phyloP scores from a whole-genome alignment of 1,284 basidiomycete species.

The Moesziomyces antarcticus region DNA sequence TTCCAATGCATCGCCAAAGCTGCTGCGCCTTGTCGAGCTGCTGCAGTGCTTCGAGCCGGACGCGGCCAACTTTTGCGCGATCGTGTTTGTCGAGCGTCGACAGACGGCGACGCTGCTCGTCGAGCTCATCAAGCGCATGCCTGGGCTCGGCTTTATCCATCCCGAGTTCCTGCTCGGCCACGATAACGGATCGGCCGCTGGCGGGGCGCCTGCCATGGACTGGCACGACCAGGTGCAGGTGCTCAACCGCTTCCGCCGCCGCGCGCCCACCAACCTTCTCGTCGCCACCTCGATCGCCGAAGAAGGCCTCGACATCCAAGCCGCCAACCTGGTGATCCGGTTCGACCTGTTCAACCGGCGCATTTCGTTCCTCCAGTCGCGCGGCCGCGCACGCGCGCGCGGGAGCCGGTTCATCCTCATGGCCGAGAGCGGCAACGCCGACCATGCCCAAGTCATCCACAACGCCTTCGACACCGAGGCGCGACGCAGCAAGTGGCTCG shows the following conservation, averaged over 20 bases:
- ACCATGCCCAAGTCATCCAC: constrained; percentile 22
- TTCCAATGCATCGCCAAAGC: constrained; percentile 39
- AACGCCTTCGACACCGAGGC: constrained; percentile 31
- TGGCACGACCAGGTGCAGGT: constrained; percentile 52
- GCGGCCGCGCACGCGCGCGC: constrained; percentile 44
- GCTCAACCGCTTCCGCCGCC: constrained; percentile 44
- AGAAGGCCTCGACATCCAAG: constrained; percentile 57
- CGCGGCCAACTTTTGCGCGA: constrained; percentile 40
- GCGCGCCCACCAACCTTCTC: constrained; percentile 52
- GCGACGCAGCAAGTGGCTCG: constrained; percentile 35
- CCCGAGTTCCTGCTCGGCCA: constrained; percentile 50
- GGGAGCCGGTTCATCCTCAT: constrained; percentile 46
- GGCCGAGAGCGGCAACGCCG: constrained; percentile 31
- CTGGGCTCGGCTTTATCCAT: constrained; percentile 42
- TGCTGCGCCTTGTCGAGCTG: constrained; percentile 42
- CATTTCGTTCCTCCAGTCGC: constrained; percentile 54
- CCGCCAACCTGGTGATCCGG: constrained; percentile 55
- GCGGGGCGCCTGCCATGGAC: constrained; percentile 37
- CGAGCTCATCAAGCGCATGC: constrained; percentile 47
- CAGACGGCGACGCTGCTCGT: constrained; percentile 47
- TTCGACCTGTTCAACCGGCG: constrained; percentile 56
- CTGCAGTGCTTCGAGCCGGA: constrained; percentile 36
- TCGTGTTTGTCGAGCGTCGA: constrained; percentile 55
- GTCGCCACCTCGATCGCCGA: constrained; percentile 57
- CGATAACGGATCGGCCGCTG: constrained; percentile 17